Evolutionary conservation across 2,329 filamentous ascomycete genomes (phyloP).

Genomic region (Calonectria pseudoreteaudii): DNA sequence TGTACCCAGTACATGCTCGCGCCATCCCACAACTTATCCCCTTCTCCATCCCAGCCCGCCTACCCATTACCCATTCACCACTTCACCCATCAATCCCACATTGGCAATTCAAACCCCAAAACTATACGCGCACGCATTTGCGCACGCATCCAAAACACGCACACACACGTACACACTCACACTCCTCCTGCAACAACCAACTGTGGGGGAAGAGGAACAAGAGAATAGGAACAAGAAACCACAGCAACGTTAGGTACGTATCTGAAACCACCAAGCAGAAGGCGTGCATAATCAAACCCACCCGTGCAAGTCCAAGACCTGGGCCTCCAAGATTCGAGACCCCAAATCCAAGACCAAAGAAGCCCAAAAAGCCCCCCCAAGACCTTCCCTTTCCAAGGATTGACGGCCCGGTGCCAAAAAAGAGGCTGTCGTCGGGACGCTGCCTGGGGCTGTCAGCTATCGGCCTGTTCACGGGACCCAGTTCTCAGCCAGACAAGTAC

Average conservation of each 20-base stretch:
- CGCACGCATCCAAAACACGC: too few relatives aligned
- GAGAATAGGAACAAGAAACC: slow-evolving; percentile 1
- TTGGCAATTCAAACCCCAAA: slow-evolving; percentile 1
- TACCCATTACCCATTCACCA: neutral
- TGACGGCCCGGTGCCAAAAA: slow-evolving; percentile 7
- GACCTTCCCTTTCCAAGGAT: slow-evolving; percentile 16
- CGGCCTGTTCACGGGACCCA: slow-evolving; percentile 16
- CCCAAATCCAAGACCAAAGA: neutral
- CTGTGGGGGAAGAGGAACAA: neutral
- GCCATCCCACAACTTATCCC: neutral
- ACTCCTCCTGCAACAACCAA: neutral
- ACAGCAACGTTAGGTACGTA: slow-evolving; percentile 17
- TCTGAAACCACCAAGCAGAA: slow-evolving; percentile 21
- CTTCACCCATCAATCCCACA: slow-evolving; percentile 8
- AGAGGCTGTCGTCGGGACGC: slow-evolving; percentile 6
- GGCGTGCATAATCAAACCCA: slow-evolving; percentile 22
- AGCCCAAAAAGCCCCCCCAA: neutral
- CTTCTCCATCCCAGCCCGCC: neutral
- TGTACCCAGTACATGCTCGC: slow-evolving; percentile 5
- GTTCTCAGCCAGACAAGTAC: slow-evolving; percentile 11
- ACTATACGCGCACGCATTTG: neutral
- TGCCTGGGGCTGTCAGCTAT: slow-evolving; percentile 8
- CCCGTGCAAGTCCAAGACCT: neutral
- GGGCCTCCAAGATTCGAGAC: neutral
- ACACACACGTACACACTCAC: too few relatives aligned